These are phyloP conservation scores for Cladosporium sp. DNA, from an alignment of 2,329 filamentous ascomycete genomes.

Conservation along the genomic window DNA sequence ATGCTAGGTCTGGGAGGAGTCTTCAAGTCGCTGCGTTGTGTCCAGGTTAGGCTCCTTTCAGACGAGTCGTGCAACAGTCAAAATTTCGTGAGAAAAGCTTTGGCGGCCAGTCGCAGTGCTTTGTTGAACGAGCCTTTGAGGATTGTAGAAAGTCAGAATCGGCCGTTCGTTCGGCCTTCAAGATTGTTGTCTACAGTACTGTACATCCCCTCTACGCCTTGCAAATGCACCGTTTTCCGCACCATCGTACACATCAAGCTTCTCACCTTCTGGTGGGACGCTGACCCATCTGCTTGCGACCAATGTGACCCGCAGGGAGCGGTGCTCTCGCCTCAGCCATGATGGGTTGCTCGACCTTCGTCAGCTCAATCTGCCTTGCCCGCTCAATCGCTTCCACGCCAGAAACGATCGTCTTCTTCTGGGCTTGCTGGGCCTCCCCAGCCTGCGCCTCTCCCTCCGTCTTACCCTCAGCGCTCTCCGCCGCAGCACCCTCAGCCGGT, in stretches of 20 bases:
- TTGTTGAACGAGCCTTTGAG: too few species aligned
- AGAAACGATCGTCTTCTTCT: conserved; percentile 13
- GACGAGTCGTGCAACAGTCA: too few species aligned
- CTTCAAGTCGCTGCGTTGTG: too few species aligned
- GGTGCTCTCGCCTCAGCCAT: conserved; percentile 26
- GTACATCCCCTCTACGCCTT: neutral
- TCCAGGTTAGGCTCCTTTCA: too few species aligned
- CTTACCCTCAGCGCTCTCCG: neutral
- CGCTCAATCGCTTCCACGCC: conserved; percentile 25
- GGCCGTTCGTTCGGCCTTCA: neutral
- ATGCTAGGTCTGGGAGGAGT: too few species aligned
- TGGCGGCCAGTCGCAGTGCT: too few species aligned
- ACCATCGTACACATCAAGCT: neutral
- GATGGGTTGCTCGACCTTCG: conserved; percentile 23
- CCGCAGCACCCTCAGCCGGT: conserved; percentile 33
- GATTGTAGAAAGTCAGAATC: too few species aligned
- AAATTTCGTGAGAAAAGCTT: too few species aligned
- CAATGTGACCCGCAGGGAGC: conserved; percentile 26
- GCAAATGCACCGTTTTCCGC: neutral
- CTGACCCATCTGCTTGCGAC: conserved; percentile 26
- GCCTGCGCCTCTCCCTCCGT: neutral
- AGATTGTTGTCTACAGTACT: conserved; percentile 8
- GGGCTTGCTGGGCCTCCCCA: neutral
- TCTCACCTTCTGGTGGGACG: neutral
- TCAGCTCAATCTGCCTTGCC: conserved; percentile 21